Percentiles rank a stretch among this genome's conserved stretches.
These are phyloP conservation scores for Sonneratia alba DNA, from an alignment of 345 rosid species.

Conservation along the genomic window DNA sequence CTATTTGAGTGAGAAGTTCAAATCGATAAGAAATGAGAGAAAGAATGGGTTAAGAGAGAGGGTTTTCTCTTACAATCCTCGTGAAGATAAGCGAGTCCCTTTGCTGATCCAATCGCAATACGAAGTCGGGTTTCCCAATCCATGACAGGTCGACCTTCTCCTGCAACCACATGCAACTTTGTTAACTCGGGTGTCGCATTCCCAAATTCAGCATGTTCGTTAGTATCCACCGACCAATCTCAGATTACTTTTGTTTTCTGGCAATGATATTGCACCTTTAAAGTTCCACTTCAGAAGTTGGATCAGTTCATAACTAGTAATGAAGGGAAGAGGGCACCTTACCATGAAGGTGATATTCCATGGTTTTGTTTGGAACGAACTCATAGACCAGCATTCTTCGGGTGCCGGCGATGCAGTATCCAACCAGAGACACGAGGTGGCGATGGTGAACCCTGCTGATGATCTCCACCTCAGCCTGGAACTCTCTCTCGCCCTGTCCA, in stretches of 20 bases:
- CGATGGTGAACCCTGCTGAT: constrained; percentile 98
- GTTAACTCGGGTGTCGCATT: too few species aligned
- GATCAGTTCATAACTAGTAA: background rate
- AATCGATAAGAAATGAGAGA: background rate
- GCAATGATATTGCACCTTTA: too few species aligned
- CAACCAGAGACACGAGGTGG: constrained; percentile 82
- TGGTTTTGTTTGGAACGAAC: constrained; percentile 67
- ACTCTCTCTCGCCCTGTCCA: constrained; percentile 94
- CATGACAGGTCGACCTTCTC: constrained; percentile 64
- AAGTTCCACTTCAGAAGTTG: background rate
- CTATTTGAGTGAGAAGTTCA: background rate
- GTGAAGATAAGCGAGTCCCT: constrained; percentile 93
- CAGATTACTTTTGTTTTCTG: too few species aligned
- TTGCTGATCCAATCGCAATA: constrained; percentile 83
- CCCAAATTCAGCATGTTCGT: too few species aligned
- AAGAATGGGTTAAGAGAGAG: background rate
- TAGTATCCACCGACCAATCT: too few species aligned
- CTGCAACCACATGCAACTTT: constrained; percentile 22
- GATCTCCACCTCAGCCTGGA: constrained; percentile 91
- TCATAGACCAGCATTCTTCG: constrained; percentile 92
- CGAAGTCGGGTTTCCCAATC: constrained; percentile 62
- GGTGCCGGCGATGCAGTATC: constrained; percentile 73
- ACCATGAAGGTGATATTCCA: constrained; percentile 87
- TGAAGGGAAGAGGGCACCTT: constrained; percentile 4
- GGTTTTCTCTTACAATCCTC: constrained; percentile 65